These are phyloP conservation scores for Solanum etuberosum DNA, from an alignment of 257 asterid species.

Conservation along the genomic window DNA sequence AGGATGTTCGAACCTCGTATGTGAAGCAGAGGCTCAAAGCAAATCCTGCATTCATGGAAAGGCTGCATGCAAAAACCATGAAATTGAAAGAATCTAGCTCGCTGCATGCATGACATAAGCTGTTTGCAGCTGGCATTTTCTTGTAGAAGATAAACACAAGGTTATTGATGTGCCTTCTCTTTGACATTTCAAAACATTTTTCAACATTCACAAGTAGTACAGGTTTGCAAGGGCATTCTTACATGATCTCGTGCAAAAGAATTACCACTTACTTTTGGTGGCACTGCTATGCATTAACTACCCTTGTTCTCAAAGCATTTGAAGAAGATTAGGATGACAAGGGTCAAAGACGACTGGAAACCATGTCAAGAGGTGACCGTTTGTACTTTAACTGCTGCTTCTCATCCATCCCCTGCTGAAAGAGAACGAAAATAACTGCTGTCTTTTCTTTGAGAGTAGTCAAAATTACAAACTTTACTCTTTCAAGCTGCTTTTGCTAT, in stretches of 20 bases:
- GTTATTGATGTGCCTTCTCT: background rate
- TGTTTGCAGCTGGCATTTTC: background rate
- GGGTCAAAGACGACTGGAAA: background rate
- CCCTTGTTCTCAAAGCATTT: background rate
- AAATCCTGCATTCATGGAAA: slow-evolving; percentile 69
- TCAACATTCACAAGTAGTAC: background rate
- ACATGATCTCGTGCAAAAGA: background rate
- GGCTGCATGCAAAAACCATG: slow-evolving; percentile 46
- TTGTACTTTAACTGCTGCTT: background rate
- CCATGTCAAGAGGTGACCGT: background rate
- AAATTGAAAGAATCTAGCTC: slow-evolving; percentile 13
- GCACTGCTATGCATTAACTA: background rate
- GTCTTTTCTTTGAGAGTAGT: background rate
- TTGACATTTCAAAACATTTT: background rate
- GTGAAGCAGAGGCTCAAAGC: slow-evolving; percentile 67
- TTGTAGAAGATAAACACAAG: background rate
- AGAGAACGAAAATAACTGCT: background rate
- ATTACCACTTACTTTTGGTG: background rate
- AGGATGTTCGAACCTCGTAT: slow-evolving; percentile 43
- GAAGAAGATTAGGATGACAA: background rate
- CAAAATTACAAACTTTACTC: background rate
- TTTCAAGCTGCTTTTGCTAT: background rate
- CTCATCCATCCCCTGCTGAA: background rate
- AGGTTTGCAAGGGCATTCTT: background rate
- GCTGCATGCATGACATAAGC: slow-evolving; percentile 14